These are phyloP conservation scores for Chlamydomonas sphaeroides DNA, from an alignment of 139 green algal species.

Conservation along the genomic window DNA sequence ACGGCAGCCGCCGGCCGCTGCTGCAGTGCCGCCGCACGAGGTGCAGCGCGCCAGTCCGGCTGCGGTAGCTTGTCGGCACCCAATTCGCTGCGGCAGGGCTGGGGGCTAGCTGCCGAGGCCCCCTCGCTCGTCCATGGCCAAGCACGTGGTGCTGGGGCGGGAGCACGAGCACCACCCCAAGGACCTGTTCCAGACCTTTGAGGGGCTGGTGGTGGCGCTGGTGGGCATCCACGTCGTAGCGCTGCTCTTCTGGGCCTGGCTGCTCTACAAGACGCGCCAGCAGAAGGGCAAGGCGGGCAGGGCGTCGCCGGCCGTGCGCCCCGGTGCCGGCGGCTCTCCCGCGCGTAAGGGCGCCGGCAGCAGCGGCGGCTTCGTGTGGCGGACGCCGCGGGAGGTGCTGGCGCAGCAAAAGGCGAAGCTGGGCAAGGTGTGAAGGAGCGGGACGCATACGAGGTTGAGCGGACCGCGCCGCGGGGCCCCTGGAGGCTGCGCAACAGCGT, in stretches of 20 bases:
- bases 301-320: no score
- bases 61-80: no score
- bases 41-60: no score
- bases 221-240: slow-evolving; percentile 27
- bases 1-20: no score
- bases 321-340: not conserved
- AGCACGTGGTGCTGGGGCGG: slow-evolving; percentile 39
- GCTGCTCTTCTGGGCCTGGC: slow-evolving; percentile 39
- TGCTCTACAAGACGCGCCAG: slow-evolving; percentile 28
- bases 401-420: slow-evolving; percentile 23
- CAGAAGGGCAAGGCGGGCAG: not conserved
- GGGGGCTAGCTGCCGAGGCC: no score
- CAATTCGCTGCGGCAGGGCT: no score
- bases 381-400: slow-evolving; percentile 39
- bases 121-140: not conserved
- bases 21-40: no score
- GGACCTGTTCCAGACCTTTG: slow-evolving; percentile 11
- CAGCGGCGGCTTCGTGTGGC: slow-evolving; percentile 20
- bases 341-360: not conserved
- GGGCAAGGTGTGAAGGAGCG: slow-evolving; percentile 38
- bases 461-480: no score
- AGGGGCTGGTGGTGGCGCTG: slow-evolving; percentile 33
- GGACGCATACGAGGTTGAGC: no score
- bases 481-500: no score
- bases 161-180: slow-evolving; percentile 47